phyloP scores from a whole-genome alignment of 2,329 filamentous ascomycete species.

The Raffaelea deltoideospora region DNA sequence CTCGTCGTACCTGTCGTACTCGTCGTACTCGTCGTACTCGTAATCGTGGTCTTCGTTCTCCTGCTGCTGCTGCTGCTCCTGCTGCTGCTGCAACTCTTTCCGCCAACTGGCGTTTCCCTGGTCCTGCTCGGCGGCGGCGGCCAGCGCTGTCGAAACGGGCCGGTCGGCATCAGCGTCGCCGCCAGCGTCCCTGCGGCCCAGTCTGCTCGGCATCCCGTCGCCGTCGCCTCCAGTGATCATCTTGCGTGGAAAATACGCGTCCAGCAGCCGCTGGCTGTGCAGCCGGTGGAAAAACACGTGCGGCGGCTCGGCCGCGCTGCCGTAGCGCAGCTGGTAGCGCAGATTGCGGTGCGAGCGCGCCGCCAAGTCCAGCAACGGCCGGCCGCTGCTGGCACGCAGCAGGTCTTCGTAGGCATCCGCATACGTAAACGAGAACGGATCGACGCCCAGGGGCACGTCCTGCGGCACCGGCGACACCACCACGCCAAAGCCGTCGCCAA shows the following conservation, averaged over 20 bases:
- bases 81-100: neutral
- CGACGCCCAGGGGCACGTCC: conserved; percentile 23
- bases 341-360: conserved; percentile 18
- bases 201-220: neutral
- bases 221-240: conserved; percentile 7
- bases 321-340: conserved; percentile 9
- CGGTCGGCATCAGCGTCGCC: conserved; percentile 15
- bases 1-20: conserved; percentile 1
- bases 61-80: conserved; percentile 1
- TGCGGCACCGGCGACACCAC: conserved; percentile 32
- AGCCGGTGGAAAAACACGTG: conserved; percentile 25
- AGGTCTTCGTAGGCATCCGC: conserved; percentile 44
- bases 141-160: neutral
- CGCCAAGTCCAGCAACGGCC: conserved; percentile 24
- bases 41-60: conserved; percentile 1
- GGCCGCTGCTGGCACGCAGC: conserved; percentile 28
- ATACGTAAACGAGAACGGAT: conserved; percentile 30
- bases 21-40: neutral
- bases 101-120: conserved; percentile 2
- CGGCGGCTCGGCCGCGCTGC: conserved; percentile 20
- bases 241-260: conserved; percentile 16
- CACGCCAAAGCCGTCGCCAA: too few relatives aligned
- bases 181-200: conserved; percentile 1
- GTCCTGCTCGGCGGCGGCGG: conserved; percentile 2
- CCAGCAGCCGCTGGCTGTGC: conserved; percentile 21